These are phyloP conservation scores for Colletotrichum sp. DNA, from an alignment of 2,329 filamentous ascomycete species.

Conservation along the genomic window DNA sequence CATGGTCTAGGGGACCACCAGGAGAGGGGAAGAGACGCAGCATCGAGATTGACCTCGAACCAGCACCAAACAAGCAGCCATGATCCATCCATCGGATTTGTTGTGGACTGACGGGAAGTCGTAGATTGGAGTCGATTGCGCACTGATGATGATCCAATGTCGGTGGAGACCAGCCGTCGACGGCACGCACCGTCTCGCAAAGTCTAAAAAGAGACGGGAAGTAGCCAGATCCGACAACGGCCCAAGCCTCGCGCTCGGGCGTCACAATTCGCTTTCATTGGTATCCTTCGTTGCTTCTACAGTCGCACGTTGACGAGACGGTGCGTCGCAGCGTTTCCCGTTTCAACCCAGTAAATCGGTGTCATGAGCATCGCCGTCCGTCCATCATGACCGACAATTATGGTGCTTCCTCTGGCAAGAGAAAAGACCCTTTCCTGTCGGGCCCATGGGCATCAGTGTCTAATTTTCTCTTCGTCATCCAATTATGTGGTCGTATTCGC, in stretches of 20 bases:
- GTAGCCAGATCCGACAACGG: conserved; percentile 9
- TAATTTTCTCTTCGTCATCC: neutral
- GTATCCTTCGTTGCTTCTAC: neutral
- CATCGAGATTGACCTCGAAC: neutral
- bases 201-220: conserved; percentile 14
- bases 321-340: neutral
- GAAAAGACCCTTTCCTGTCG: neutral
- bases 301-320: neutral
- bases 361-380: neutral
- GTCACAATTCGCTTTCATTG: neutral
- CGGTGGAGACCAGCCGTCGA: conserved; percentile 11
- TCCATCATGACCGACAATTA: neutral
- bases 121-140: neutral
- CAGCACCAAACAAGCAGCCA: neutral
- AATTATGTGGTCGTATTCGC: neutral
- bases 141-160: conserved; percentile 11
- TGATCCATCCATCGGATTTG: neutral
- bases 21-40: neutral
- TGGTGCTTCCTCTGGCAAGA: neutral
- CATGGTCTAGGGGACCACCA: neutral
- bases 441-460: neutral
- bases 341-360: neutral
- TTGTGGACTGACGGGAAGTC: neutral
- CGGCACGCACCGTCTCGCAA: conserved; percentile 19
- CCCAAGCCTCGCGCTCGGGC: conserved; percentile 5